Base-by-base conservation (phyloP, 2,329 filamentous ascomycete species). In the Paracorniculantispora psalliotae region DNA sequence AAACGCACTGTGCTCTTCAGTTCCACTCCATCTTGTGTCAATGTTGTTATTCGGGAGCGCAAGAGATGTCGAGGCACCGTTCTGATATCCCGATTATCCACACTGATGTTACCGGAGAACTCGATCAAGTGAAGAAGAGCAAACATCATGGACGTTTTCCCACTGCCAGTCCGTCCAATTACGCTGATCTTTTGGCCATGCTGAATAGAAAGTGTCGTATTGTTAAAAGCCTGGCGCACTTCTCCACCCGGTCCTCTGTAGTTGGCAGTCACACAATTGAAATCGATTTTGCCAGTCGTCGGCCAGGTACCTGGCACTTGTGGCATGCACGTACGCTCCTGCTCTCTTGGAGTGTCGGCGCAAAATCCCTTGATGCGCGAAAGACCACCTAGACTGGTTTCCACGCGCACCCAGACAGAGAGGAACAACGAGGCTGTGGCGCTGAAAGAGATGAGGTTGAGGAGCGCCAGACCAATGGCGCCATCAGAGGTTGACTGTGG, bases 31-130 rank as follows among this genome's bases (percentile, higher is more conserved):
- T 73, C 71, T 43, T 73, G 72, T 0, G 71, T 59, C 0, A 73
- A 61, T 0, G 66, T 65, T 4, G 71, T 64, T 19, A 74, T 70
- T 17, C 64, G 67, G 1, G 66, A 66, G 2, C 71, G 65, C 10
- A 73, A 37, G 1, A 64, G 0, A 15, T 65, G 60, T 12, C 64
- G 65, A 0, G 64, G 44, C 0, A 73, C 59, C 0, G n/a, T 56
- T 2, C 56, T 61, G 12, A 71, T 64, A n/a, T 72, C 66, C 1
- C 70, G 28, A 15, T 65, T 66, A 26, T 73, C 69, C 0, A 74
- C 57, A 3, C 61, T 26, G 15, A 72, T 68, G 43, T 50, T 62
- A 37, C 71, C 67, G 17, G 58, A 54, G n/a, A 49, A 58, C 33
- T 62, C 61, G 12, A 62, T 50, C 59, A 62, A 26, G 49, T 59